Base-by-base conservation (phyloP, 2,329 filamentous ascomycete genomes). In the Colletotrichum lindemuthianum region DNA sequence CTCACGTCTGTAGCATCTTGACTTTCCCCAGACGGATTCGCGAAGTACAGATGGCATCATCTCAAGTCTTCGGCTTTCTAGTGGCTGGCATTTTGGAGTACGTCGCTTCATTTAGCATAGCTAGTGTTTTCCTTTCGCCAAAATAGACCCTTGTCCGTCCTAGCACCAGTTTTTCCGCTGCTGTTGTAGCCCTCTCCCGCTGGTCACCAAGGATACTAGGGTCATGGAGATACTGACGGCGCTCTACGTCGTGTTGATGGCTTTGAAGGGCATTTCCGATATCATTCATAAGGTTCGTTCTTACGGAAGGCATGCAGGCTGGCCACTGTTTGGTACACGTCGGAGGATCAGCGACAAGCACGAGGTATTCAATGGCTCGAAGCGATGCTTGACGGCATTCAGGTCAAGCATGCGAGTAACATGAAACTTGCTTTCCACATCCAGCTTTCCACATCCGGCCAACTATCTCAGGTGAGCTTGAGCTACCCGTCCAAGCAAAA, bases 81-180 rank as follows among this genome's bases (percentile, higher is more conserved):
- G 71, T 91, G 8, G 85, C 88, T 64, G 88, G 91, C 66, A 69
- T 86, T 0, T 80, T 91, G n/a, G 87, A 90, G 3, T 84, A 88
- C 0, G 37, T 90, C 5, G 86, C 87, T 5, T 90, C 91, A 8
- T 77, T 97, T 2, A 80, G 79, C 1, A 81, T 97, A 1, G 92
- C 93, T 97, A 36, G 90, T 87, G 73, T 90, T 87, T 70, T 96
- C 92, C 0, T 97, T 92, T n/a, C n/a, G n/a, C n/a, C n/a, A n/a
- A n/a, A n/a, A n/a, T n/a, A n/a, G n/a, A n/a, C n/a, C n/a, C n/a
- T n/a, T n/a, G n/a, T n/a, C n/a, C n/a, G n/a, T n/a, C n/a, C n/a
- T n/a, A n/a, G n/a, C n/a, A n/a, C n/a, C n/a, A n/a, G n/a, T n/a
- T n/a, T n/a, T n/a, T n/a, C n/a, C n/a, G n/a, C n/a, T n/a, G n/a